Evolutionary conservation across 768 basidiomycete genomes (phyloP), one percentile per base, ranked within the genome.

Genomic region (Agaricus sinodeliciosus): DNA sequence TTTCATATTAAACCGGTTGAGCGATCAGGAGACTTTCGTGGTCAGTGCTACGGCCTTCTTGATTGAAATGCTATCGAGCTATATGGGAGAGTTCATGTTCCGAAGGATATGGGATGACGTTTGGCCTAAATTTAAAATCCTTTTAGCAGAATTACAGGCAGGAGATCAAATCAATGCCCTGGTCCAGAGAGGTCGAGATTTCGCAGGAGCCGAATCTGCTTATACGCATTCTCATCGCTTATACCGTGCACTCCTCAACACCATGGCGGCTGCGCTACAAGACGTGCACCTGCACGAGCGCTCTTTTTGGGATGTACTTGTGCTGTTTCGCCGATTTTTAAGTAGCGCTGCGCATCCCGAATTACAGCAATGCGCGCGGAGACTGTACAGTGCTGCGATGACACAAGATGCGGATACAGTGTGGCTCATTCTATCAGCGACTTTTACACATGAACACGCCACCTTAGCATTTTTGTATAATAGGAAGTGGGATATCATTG

Each of bases 61-160:
- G 41, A 70, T 97, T n/a, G 87, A 89, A 58, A 69, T 79, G 0
- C 72, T 99, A 36, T 79, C 82, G 0, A 69, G 62, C 35, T 74
- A 89, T 58, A 79, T 83, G 25, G 96, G 94, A 22, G 80, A 79
- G 49, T 96, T 90, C 69, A 94, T 98, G 89, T 78, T 78, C 45
- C 74, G 81, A 31, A 75, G 88, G 50, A 78, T 98, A 28, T 87
- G 94, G 81, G 91, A 96, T 58, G 90, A 97, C 57, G 78, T 93
- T 16, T 98, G 95, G 94, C 95, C 95, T 1, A 80, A 77, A 39
- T 90, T 95, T 63, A 72, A 69, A 36, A 61, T 57, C 8, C 73
- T 96, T 53, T 68, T 97, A 36, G 66, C 65, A 2, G 72, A 69
- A 16, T 74, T 93, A 18, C 80, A 84, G 51, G 66, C 65, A n/a